phyloP scores from a whole-genome alignment of 169 alveolate species.

The Plasmodium sp. region DNA sequence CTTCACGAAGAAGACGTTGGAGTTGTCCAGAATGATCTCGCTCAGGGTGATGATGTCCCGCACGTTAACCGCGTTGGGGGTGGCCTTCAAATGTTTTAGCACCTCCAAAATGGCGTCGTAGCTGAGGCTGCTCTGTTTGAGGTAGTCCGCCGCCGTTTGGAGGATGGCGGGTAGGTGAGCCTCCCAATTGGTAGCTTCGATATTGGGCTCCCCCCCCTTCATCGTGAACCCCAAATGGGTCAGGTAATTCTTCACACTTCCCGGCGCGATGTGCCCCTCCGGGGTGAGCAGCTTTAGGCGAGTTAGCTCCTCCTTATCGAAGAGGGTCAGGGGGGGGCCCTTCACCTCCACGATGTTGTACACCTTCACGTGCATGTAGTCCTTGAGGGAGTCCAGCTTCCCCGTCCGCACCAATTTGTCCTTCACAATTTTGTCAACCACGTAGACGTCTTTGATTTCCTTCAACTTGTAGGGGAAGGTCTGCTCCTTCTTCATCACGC shows the following conservation, averaged over 20 bases:
- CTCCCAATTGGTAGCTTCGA: background rate
- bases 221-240: background rate
- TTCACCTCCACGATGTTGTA: background rate
- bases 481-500: slow-evolving; percentile 6
- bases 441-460: slow-evolving; percentile 24
- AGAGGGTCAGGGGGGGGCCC: background rate
- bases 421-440: slow-evolving; percentile 10
- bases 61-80: background rate
- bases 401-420: background rate
- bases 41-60: slow-evolving; percentile 19
- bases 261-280: background rate
- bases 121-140: background rate
- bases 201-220: background rate
- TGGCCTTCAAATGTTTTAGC: slow-evolving; percentile 14
- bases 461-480: slow-evolving; percentile 21
- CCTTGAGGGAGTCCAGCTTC: background rate
- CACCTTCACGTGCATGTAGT: slow-evolving; percentile 11
- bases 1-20: background rate
- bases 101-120: slow-evolving; percentile 30
- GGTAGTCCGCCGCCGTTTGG: background rate
- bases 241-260: slow-evolving; percentile 15
- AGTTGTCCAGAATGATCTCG: background rate
- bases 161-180: background rate
- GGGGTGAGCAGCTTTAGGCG: background rate
- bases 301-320: slow-evolving; percentile 9